These are phyloP conservation scores for Prinsepia uniflora DNA, from an alignment of 306 rosid genomes.

Conservation along the genomic window DNA sequence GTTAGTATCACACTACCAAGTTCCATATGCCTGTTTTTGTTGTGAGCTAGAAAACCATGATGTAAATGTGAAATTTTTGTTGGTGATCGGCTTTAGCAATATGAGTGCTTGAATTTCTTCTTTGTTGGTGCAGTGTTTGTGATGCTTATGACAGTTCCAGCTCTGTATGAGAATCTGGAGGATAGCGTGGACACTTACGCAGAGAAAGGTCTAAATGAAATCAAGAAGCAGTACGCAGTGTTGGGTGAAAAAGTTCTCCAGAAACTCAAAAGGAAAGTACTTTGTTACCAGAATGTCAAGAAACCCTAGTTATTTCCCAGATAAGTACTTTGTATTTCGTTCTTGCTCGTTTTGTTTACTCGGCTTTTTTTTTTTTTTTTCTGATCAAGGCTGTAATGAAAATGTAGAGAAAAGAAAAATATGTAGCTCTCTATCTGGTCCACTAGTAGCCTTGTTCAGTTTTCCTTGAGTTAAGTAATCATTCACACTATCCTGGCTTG, in stretches of 20 bases:
- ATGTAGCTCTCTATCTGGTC: neutral
- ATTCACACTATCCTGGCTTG: neutral
- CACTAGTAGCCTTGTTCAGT: neutral
- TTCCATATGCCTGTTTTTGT: neutral
- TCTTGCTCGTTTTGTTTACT: neutral
- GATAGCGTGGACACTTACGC: slow-evolving; percentile 42
- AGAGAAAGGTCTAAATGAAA: slow-evolving; percentile 30
- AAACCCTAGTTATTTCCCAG: slow-evolving; percentile 11
- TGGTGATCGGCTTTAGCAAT: neutral
- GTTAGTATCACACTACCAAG: slow-evolving; percentile 29
- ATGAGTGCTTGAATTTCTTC: neutral
- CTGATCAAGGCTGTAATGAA: slow-evolving; percentile 8
- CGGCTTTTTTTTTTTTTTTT: neutral
- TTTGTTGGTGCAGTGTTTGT: slow-evolving; percentile 37
- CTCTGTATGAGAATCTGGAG: slow-evolving; percentile 45
- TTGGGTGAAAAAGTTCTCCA: slow-evolving; percentile 31
- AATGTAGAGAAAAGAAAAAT: neutral
- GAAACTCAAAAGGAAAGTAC: slow-evolving; percentile 15
- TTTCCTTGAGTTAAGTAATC: slow-evolving; percentile 6
- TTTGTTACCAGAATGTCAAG: slow-evolving; percentile 6
- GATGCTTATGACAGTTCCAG: slow-evolving; percentile 42
- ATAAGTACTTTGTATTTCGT: neutral
- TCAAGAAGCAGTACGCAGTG: slow-evolving; percentile 27
- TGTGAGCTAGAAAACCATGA: neutral
- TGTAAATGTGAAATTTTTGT: neutral